phyloP scores from a whole-genome alignment of 805 yeast genomes.

The Komagataella pastoris region DNA sequence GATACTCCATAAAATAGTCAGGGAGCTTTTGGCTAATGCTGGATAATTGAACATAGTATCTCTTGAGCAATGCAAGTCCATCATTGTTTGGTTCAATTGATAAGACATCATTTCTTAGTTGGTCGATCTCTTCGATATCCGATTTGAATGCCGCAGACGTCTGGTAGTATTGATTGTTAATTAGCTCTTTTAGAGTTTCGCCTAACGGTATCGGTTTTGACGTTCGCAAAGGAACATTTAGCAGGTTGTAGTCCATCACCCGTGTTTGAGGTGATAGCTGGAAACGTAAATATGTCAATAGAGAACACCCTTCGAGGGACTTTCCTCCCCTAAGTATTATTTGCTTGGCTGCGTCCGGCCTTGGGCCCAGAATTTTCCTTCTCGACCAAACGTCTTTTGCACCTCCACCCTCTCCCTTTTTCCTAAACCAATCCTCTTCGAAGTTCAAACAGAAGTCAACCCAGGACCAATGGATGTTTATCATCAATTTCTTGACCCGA shows the following conservation, averaged over 20 bases:
- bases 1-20: conserved; percentile 40
- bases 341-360: not conserved
- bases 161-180: conserved; percentile 26
- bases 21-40: conserved; percentile 48
- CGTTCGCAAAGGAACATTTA: conserved; percentile 24
- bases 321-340: not conserved
- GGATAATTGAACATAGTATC: conserved; percentile 33
- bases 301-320: not conserved
- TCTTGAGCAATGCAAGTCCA: conserved; percentile 21
- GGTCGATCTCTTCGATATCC: conserved; percentile 24
- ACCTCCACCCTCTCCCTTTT: not conserved
- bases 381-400: not conserved
- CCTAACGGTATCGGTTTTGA: conserved; percentile 22
- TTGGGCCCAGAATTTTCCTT: not conserved
- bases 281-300: not conserved
- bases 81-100: conserved; percentile 14
- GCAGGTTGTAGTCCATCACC: conserved; percentile 15
- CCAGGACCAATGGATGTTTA: conserved; percentile 54
- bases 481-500: conserved; percentile 64
- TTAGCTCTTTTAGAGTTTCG: conserved; percentile 17
- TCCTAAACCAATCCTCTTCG: not conserved
- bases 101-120: conserved; percentile 27
- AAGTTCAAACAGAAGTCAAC: not conserved
- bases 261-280: not conserved
- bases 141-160: conserved; percentile 14